phyloP scores from a whole-genome alignment of 2,329 filamentous ascomycete genomes.

The Fusarium transvaalense region DNA sequence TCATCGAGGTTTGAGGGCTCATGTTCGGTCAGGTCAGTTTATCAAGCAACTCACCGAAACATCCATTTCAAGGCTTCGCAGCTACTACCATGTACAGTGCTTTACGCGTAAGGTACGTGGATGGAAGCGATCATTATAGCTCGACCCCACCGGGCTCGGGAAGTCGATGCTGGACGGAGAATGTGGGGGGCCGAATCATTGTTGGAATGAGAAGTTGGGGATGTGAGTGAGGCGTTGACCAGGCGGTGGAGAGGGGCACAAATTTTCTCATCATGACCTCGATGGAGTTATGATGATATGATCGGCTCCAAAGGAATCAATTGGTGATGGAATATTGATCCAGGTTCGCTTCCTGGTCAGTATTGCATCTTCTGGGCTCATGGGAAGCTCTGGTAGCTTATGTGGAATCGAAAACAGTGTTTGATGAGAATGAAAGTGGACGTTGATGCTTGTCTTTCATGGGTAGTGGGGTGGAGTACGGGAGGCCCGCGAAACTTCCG shows the following conservation, averaged over 20 bases:
- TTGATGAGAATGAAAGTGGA: constrained; percentile 39
- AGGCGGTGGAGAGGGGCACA: constrained; percentile 46
- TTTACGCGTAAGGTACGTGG: constrained; percentile 35
- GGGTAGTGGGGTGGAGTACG: constrained; percentile 20
- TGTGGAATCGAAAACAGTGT: constrained; percentile 20
- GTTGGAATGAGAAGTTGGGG: constrained; percentile 44
- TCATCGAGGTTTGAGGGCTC: constrained; percentile 14
- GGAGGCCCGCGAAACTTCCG: constrained; percentile 35
- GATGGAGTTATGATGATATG: constrained; percentile 13
- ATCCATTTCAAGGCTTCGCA: constrained; percentile 23
- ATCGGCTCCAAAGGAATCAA: not conserved
- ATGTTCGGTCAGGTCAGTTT: constrained; percentile 20
- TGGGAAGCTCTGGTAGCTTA: not conserved
- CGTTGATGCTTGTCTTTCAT: constrained; percentile 34
- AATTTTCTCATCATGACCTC: constrained; percentile 31
- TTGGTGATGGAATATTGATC: not conserved
- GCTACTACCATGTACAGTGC: constrained; percentile 8
- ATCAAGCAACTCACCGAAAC: constrained; percentile 29
- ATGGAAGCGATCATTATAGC: constrained; percentile 27
- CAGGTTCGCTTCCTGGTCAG: not conserved
- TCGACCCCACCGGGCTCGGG: constrained; percentile 41
- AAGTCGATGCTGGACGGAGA: constrained; percentile 45
- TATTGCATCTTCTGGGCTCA: not conserved
- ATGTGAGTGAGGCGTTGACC: constrained; percentile 29
- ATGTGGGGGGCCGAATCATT: constrained; percentile 44